phyloP scores from a whole-genome alignment of 345 rosid genomes.

The Salix viminalis region DNA sequence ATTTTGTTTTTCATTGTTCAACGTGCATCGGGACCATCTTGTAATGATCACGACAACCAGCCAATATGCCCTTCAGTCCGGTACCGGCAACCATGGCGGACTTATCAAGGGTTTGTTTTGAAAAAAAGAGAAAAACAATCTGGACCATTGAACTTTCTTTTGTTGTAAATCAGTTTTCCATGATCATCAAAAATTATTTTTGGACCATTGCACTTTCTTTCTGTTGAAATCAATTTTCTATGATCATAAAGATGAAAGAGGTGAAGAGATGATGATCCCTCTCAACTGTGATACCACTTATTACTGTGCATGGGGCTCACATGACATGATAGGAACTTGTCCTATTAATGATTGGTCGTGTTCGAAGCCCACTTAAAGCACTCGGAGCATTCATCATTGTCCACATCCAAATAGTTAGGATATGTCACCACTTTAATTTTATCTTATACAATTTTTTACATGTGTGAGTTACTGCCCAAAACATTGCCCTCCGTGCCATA shows the following conservation, averaged over 20 bases:
- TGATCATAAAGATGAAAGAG: neutral
- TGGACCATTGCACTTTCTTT: neutral
- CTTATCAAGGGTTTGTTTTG: no score
- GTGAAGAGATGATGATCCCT: neutral
- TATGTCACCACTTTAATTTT: neutral
- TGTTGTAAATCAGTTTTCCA: no score
- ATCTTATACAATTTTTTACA: neutral
- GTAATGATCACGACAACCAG: neutral
- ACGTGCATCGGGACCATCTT: neutral
- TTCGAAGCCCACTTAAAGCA: neutral
- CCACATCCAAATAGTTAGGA: neutral
- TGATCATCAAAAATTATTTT: neutral
- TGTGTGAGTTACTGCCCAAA: neutral
- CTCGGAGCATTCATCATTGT: neutral
- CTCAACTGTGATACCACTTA: conserved; percentile 1
- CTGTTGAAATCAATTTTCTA: neutral
- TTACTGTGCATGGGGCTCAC: conserved; percentile 17
- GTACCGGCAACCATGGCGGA: neutral
- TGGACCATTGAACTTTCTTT: no score
- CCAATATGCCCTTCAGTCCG: neutral
- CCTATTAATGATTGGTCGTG: conserved; percentile 14
- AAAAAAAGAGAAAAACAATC: no score
- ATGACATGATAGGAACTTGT: conserved; percentile 10
- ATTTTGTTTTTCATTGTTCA: no score
- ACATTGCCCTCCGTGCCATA: neutral